phyloP scores from a whole-genome alignment of 1,284 basidiomycete species.

The Austropuccinia psidii region DNA sequence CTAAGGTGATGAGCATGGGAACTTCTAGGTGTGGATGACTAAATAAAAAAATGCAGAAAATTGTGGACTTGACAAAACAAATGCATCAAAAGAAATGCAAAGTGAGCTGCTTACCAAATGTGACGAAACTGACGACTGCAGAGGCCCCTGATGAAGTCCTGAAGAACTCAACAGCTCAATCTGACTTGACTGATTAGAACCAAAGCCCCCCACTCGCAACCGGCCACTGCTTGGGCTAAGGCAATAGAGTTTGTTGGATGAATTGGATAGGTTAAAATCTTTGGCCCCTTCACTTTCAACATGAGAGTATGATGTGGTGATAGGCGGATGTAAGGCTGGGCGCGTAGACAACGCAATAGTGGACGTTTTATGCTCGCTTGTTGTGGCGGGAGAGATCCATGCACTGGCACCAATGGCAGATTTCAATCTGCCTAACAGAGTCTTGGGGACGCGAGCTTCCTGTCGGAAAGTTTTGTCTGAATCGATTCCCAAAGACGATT shows the following conservation, averaged over 20 bases:
- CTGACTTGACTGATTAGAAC: no score
- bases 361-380: constrained; percentile 6
- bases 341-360: constrained; percentile 6
- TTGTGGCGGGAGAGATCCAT: constrained; percentile 19
- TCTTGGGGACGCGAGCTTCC: not conserved
- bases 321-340: not conserved
- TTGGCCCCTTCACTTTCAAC: not conserved
- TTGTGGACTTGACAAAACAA: no score
- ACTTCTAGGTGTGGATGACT: not conserved
- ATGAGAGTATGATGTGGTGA: not conserved
- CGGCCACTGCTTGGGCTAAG: not conserved
- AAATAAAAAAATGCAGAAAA: no score
- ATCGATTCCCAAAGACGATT: not conserved
- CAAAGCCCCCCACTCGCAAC: not conserved
- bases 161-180: constrained; percentile 1
- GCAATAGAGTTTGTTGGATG: not conserved
- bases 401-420: constrained; percentile 33
- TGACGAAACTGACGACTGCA: no score
- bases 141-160: not conserved
- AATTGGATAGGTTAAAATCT: not conserved
- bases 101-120: no score
- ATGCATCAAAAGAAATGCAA: no score
- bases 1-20: not conserved
- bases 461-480: not conserved
- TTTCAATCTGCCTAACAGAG: constrained; percentile 23